Conservation (phyloP, 192 early-diverging fungal genomes). For the Linnemannia elongata region DNA sequence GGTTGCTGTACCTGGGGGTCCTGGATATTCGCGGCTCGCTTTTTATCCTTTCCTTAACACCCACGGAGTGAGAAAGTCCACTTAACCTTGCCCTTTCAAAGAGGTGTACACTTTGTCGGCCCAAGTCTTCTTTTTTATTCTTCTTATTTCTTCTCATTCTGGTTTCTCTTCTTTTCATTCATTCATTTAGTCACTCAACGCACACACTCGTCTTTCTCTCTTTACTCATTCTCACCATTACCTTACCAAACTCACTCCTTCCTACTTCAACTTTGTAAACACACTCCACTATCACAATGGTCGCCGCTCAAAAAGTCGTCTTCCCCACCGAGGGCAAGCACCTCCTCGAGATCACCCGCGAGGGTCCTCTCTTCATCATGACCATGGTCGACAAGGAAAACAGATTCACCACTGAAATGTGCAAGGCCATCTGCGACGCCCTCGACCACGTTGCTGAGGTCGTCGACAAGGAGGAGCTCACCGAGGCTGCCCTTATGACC, state of each 20-base stretch:
- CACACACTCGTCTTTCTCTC: too few species aligned
- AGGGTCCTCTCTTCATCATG: conserved; percentile 73
- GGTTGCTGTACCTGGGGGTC: too few species aligned
- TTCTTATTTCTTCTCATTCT: too few species aligned
- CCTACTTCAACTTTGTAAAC: background rate
- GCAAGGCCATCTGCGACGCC: conserved; percentile 66
- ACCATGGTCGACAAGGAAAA: conserved; percentile 76
- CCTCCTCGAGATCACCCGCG: conserved; percentile 45
- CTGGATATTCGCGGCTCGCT: background rate
- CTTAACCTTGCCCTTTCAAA: too few species aligned
- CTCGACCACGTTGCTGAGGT: conserved; percentile 71
- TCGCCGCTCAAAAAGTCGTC: background rate
- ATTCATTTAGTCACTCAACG: background rate
- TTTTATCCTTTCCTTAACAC: background rate
- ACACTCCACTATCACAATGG: background rate
- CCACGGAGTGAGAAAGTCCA: background rate
- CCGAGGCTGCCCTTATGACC: conserved; percentile 72
- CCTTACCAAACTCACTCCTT: too few species aligned
- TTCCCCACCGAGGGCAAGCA: conserved; percentile 6
- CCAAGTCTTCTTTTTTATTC: background rate
- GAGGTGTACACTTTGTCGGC: too few species aligned
- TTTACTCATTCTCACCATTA: background rate
- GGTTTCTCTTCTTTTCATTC: background rate
- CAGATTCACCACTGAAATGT: conserved; percentile 74
- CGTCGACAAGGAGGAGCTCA: conserved; percentile 52